A percentile compares a stretch with the other conserved stretches of the same genome.
These are phyloP conservation scores for Mucor racemosus DNA, from an alignment of 371 early-diverging fungal species.

Conservation along the genomic window DNA sequence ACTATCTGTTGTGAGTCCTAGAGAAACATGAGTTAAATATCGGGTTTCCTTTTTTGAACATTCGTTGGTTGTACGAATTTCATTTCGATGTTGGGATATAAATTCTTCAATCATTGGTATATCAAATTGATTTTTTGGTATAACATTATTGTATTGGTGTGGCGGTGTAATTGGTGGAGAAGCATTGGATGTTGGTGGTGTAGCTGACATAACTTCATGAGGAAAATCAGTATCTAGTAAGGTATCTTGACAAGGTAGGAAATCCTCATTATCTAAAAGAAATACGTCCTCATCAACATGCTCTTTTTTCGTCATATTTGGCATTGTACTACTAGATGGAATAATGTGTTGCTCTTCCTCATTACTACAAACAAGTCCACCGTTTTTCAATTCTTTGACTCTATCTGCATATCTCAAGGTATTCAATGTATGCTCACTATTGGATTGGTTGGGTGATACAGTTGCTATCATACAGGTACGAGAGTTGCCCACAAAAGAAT, in stretches of 20 bases:
- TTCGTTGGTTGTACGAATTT: constrained; percentile 81
- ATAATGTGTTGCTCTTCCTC: constrained; percentile 48
- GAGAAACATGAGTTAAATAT: constrained; percentile 75
- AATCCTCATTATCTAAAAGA: constrained; percentile 50
- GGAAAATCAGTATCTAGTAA: constrained; percentile 54
- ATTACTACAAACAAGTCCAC: no score
- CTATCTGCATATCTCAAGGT: constrained; percentile 98
- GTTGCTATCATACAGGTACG: constrained; percentile 98
- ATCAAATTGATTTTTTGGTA: constrained; percentile 21
- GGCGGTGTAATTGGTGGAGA: constrained; percentile 12
- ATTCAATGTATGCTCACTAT: constrained; percentile 98
- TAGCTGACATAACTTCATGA: constrained; percentile 32
- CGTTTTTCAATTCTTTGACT: constrained; percentile 85
- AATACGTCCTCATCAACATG: constrained; percentile 35
- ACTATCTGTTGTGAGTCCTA: constrained; percentile 38
- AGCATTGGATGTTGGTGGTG: constrained; percentile 15
- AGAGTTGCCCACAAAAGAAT: constrained; percentile 97
- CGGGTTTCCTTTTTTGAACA: constrained; percentile 81
- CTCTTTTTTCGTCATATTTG: no score
- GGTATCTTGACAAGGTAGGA: constrained; percentile 37
- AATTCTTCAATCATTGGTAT: constrained; percentile 66
- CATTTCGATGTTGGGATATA: constrained; percentile 74
- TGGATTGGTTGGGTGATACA: constrained; percentile 89
- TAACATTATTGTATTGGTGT: neutral
- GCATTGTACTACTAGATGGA: constrained; percentile 14